Base-by-base conservation (phyloP, 805 yeast species). In the Saturnispora hagleri region DNA sequence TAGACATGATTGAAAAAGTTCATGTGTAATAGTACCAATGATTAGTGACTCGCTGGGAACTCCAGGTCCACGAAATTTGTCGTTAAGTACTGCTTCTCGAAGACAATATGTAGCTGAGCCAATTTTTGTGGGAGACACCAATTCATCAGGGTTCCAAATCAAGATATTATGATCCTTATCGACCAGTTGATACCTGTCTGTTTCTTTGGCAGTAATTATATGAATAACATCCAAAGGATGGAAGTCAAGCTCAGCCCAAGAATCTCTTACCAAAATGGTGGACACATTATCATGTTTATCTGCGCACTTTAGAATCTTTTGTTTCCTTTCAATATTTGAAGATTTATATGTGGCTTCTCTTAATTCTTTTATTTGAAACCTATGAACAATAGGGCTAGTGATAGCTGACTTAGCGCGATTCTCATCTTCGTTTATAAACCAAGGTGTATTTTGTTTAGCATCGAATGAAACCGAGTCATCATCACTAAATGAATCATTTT, bases 1-100 rank as follows among this genome's bases (percentile, higher is more conserved):
- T 35, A 84, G 63, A 58, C 87, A 79, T 18, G 67, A 67, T 62
- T 85, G 91, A 57, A 93, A 80, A 1, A 91, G 65, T 46, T 77
- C 77, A 65, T 93, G 99, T 4, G 87, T 81, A 31, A 90, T 82
- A 36, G 76, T 81, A 8, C 99, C 99, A n/a, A 84, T 75, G 5
- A 89, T 71, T 56, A 89, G 67, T 0, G 86, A 82, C n/a, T 80
- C 63, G 2, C 81, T 73, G 10, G 78, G 68, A n/a, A 73, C 86
- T 1, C 88, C 87, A 0, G 86, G 83, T 43, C 80, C 77, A 22
- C 74, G 72, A 40, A 86, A 70, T 44, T 82, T 70, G 28, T 75
- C 72, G 33, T 72, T 69, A 4, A 91, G 65, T 0, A 87, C 81
- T 0, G 91, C 79, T 53, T 82, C 78, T 51, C 99, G 70, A 31